Evolutionary conservation across 345 rosid genomes (phyloP).

Genomic region (Ceriops decandra): DNA sequence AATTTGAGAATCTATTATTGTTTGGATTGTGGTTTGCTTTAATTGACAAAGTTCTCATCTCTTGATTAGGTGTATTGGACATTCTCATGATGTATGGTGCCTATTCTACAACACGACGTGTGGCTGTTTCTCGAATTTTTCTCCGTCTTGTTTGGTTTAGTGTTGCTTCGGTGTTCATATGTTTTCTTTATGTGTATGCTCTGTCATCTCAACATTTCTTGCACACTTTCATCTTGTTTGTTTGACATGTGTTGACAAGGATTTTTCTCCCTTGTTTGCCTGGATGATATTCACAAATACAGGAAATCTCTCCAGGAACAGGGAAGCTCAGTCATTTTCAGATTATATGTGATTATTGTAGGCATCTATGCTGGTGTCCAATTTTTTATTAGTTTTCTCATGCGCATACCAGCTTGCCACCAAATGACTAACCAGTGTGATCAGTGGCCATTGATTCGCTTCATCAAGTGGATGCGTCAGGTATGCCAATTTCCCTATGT

Average conservation of each 20-base stretch:
- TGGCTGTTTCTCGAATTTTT: conserved; percentile 80
- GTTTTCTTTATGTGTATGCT: conserved; percentile 91
- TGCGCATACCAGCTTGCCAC: conserved; percentile 88
- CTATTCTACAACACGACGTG: conserved; percentile 71
- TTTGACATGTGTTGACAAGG: conserved; percentile 2
- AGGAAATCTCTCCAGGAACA: conserved; percentile 73
- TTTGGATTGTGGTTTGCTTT: conserved; percentile 5
- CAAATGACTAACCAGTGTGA: conserved; percentile 75
- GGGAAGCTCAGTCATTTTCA: conserved; percentile 43
- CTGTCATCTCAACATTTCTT: conserved; percentile 9
- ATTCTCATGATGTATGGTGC: conserved; percentile 96
- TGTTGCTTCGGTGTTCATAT: conserved; percentile 62
- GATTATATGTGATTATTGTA: conserved; percentile 68
- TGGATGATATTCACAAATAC: conserved; percentile 25
- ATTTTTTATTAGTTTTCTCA: conserved; percentile 71
- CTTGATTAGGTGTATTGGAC: conserved; percentile 72
- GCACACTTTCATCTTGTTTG: conserved; percentile 7
- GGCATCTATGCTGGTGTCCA: conserved; percentile 82
- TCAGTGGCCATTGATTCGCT: conserved; percentile 66
- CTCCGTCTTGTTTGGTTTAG: conserved; percentile 84
- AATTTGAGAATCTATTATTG: conserved; percentile 5
- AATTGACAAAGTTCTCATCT: conserved; percentile 17
- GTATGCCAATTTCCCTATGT: conserved; percentile 33
- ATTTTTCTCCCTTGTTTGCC: conserved; percentile 1
- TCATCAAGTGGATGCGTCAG: conserved; percentile 98